Percentiles rank a stretch among this genome's conserved stretches.
These are phyloP conservation scores for Magnusiomyces paraingens DNA, from an alignment of 1,139 yeast species.

Conservation along the genomic window DNA sequence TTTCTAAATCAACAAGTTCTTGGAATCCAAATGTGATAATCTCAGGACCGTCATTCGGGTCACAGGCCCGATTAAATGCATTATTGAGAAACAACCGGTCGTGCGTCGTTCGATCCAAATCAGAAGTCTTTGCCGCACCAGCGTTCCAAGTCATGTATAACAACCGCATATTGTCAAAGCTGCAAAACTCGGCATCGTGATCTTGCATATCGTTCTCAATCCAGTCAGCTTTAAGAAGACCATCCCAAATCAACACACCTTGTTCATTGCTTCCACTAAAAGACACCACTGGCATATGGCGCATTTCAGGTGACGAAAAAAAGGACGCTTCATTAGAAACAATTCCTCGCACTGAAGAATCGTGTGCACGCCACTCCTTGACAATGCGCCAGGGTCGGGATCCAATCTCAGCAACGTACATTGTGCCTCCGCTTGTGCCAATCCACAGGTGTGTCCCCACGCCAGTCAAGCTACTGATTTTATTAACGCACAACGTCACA, in stretches of 20 bases:
- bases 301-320: slow-evolving; percentile 23
- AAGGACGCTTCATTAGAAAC: slow-evolving; percentile 16
- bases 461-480: slow-evolving; percentile 30
- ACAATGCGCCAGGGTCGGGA: slow-evolving; percentile 33
- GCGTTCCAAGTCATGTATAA: slow-evolving; percentile 40
- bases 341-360: slow-evolving; percentile 26
- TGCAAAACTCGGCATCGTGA: slow-evolving; percentile 29
- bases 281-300: slow-evolving; percentile 18
- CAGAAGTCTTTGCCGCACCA: slow-evolving; percentile 37
- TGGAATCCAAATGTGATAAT: slow-evolving; percentile 84
- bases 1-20: slow-evolving; percentile 85
- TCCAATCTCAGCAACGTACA: slow-evolving; percentile 33
- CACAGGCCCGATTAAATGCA: slow-evolving; percentile 19
- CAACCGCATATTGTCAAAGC: slow-evolving; percentile 26
- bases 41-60: slow-evolving; percentile 44
- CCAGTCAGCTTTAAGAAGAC: slow-evolving; percentile 34
- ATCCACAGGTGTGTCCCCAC: slow-evolving; percentile 36
- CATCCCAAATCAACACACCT: slow-evolving; percentile 33
- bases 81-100: slow-evolving; percentile 21
- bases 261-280: slow-evolving; percentile 19
- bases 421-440: slow-evolving; percentile 36
- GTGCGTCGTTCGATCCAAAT: slow-evolving; percentile 24
- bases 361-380: slow-evolving; percentile 39
- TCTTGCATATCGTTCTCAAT: slow-evolving; percentile 30
- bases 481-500: slow-evolving; percentile 32